Evolutionary conservation across 2,329 filamentous ascomycete genomes (phyloP).

Genomic region (Dactylonectria macrodidyma): DNA sequence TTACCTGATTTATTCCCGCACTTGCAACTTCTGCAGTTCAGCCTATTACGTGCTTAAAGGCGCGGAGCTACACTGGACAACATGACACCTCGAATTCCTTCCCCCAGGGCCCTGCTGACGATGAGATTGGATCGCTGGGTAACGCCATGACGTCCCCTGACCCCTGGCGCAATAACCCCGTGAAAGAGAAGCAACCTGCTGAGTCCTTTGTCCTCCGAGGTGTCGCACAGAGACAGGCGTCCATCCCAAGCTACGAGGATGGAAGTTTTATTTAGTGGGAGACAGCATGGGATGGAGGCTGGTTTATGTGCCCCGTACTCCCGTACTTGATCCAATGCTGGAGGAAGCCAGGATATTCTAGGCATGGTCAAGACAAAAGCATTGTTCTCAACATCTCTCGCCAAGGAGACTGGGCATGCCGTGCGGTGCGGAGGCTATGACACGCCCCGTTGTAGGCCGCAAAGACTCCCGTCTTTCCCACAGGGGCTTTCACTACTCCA

Average conservation of each 20-base stretch:
- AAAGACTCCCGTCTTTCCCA: background rate
- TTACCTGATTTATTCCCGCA: background rate
- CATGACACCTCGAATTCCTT: background rate
- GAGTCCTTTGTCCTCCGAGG: too few species aligned
- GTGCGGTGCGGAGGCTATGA: background rate
- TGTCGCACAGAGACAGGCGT: slow-evolving; percentile 5
- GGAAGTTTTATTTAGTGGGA: background rate
- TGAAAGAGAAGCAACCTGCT: background rate
- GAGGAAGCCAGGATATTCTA: background rate
- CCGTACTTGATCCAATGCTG: background rate
- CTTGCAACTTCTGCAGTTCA: background rate
- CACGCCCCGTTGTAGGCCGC: background rate
- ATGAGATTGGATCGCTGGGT: slow-evolving; percentile 6
- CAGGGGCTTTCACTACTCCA: background rate
- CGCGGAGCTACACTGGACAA: background rate
- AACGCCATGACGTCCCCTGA: slow-evolving; percentile 5
- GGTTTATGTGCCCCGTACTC: background rate
- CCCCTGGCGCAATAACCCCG: background rate
- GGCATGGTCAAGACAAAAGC: background rate
- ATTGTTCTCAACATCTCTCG: slow-evolving; percentile 2
- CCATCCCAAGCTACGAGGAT: background rate
- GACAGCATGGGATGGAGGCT: slow-evolving; percentile 1
- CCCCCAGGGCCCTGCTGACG: background rate
- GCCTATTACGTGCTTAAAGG: background rate
- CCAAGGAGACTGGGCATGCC: background rate